Evolutionary conservation across 306 rosid species (phyloP).

Genomic region (Trifolium subterraneum): DNA sequence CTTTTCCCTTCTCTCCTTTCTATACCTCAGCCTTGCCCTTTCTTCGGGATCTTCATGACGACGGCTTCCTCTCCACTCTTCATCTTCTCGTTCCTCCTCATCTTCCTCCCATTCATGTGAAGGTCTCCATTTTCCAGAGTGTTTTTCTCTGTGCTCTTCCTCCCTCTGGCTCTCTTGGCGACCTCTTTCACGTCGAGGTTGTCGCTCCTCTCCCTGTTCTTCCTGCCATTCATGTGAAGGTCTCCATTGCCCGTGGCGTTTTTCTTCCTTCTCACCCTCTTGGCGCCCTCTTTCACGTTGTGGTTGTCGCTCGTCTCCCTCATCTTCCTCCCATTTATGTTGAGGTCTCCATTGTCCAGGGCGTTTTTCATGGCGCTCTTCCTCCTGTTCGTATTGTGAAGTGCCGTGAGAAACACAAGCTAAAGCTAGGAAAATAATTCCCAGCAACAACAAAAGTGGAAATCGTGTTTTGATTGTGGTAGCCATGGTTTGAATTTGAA

Average conservation of each 20-base stretch:
- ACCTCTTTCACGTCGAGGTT: too few relatives aligned
- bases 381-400: not conserved
- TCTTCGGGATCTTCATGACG: conserved; percentile 40
- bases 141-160: too few relatives aligned
- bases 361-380: not conserved
- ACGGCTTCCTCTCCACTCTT: not conserved
- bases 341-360: not conserved
- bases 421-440: conserved; percentile 36
- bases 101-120: not conserved
- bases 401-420: conserved; percentile 5
- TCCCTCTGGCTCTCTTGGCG: too few relatives aligned
- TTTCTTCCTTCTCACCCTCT: conserved; percentile 21
- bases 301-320: too few relatives aligned
- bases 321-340: too few relatives aligned
- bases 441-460: conserved; percentile 35
- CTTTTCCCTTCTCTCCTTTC: not conserved
- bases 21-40: conserved; percentile 13
- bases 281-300: not conserved
- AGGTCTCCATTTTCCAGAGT: not conserved
- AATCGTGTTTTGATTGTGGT: conserved; percentile 24
- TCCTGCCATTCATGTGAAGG: too few relatives aligned
- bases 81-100: not conserved
- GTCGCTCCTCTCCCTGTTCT: too few relatives aligned
- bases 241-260: not conserved
- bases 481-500: not conserved